phyloP scores from a whole-genome alignment of 106 monocot genomes.

The Chionographis japonica region DNA sequence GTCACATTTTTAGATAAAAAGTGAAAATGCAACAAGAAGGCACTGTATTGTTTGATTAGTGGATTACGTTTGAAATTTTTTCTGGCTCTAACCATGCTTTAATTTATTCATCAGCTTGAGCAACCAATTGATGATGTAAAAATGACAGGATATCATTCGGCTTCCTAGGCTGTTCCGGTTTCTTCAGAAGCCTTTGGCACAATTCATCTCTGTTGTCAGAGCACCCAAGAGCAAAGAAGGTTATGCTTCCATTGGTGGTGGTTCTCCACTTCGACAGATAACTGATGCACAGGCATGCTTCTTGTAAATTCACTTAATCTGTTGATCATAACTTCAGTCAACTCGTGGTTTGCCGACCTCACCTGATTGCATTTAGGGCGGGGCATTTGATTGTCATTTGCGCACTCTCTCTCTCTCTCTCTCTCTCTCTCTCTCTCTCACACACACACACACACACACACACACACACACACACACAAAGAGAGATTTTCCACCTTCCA shows the following conservation, averaged over 20 bases:
- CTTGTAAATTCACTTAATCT: not conserved
- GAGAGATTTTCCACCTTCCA: too few relatives aligned
- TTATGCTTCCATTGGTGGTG: slow-evolving; percentile 97
- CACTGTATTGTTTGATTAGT: too few relatives aligned
- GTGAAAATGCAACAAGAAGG: too few relatives aligned
- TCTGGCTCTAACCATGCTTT: not conserved
- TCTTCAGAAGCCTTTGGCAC: slow-evolving; percentile 88
- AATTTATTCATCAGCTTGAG: not conserved
- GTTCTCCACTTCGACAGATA: slow-evolving; percentile 87
- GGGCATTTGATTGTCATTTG: too few relatives aligned
- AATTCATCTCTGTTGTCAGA: slow-evolving; percentile 81
- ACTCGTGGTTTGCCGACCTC: not conserved
- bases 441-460: too few relatives aligned
- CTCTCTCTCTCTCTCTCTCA: too few relatives aligned
- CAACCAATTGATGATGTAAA: not conserved
- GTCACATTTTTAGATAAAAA: too few relatives aligned
- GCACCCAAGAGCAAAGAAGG: slow-evolving; percentile 99
- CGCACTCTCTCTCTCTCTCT: too few relatives aligned
- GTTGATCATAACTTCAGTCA: not conserved
- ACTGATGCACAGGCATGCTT: slow-evolving; percentile 73
- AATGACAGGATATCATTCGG: slow-evolving; percentile 85
- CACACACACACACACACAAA: too few relatives aligned
- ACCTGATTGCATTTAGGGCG: not conserved
- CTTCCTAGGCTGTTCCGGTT: slow-evolving; percentile 85
- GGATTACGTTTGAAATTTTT: not conserved